A percentile compares a stretch with the other conserved stretches of the same genome.
Evolutionary conservation across 2,329 filamentous ascomycete genomes (phyloP).

Genomic region (Aspergillus sp.): DNA sequence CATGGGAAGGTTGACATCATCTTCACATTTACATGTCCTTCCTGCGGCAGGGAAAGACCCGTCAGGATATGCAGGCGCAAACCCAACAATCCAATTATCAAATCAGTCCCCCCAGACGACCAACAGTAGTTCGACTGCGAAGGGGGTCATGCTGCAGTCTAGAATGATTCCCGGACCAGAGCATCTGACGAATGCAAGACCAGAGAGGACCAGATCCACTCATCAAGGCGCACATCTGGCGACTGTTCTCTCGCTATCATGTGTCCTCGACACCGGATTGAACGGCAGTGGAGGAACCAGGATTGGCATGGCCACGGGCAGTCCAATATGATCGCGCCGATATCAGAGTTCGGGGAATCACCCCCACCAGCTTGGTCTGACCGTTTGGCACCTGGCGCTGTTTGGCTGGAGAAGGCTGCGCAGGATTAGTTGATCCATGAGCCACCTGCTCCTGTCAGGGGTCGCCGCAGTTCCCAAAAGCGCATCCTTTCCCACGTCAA

Average conservation of each 20-base stretch:
- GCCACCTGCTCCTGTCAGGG: constrained; percentile 22
- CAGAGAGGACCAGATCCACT: constrained; percentile 8
- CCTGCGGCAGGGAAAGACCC: constrained; percentile 11
- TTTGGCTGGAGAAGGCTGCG: constrained; percentile 8
- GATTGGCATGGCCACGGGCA: constrained; percentile 7
- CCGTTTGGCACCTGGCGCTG: constrained; percentile 12
- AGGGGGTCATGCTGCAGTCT: constrained; percentile 25
- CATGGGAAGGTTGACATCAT: constrained; percentile 29
- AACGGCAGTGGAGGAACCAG: constrained; percentile 10
- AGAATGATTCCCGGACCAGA: constrained; percentile 14
- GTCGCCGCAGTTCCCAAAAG: constrained; percentile 19
- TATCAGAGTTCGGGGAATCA: constrained; percentile 15
- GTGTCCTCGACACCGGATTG: constrained; percentile 12
- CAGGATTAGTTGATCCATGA: constrained; percentile 17
- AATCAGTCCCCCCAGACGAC: constrained; percentile 23
- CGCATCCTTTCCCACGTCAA: constrained; percentile 16
- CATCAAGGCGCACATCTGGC: constrained; percentile 16
- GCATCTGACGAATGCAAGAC: constrained; percentile 28
- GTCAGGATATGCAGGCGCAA: constrained; percentile 24
- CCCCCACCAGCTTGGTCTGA: constrained; percentile 8
- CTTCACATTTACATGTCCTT: constrained; percentile 21
- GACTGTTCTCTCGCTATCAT: constrained; percentile 15
- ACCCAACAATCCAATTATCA: constrained; percentile 23
- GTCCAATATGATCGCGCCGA: constrained; percentile 17
- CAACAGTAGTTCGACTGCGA: constrained; percentile 22